Conservation (phyloP, 371 early-diverging fungal genomes). For the Mortierella sp. region DNA sequence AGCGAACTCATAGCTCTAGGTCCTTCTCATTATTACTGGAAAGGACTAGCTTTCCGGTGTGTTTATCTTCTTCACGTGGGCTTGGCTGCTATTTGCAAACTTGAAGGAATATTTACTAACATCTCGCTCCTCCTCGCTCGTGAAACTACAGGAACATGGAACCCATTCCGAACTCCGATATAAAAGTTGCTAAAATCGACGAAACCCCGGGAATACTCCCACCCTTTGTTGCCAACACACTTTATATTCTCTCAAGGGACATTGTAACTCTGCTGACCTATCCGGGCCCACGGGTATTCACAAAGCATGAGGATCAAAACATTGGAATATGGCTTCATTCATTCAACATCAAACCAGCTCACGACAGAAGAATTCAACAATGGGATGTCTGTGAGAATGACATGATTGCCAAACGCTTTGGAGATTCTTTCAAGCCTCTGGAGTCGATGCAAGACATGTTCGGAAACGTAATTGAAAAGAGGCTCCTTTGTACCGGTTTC, state of each 20-base stretch:
- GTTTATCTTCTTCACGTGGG: not conserved
- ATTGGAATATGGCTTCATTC: conserved; percentile 72
- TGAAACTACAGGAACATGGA: conserved; percentile 51
- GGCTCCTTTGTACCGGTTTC: conserved; percentile 58
- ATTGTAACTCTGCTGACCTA: conserved; percentile 60
- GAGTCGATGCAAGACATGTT: conserved; percentile 64
- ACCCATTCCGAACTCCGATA: conserved; percentile 42
- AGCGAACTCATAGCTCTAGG: conserved; percentile 59
- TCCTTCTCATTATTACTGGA: conserved; percentile 63
- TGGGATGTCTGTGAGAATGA: conserved; percentile 67
- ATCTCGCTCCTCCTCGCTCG: not conserved
- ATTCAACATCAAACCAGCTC: conserved; percentile 63
- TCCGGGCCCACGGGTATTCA: conserved; percentile 63
- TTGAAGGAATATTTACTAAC: not conserved
- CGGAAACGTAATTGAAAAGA: conserved; percentile 58
- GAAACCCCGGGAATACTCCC: conserved; percentile 67
- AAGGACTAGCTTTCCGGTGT: conserved; percentile 71
- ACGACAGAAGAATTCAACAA: conserved; percentile 70
- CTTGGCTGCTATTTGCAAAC: not conserved
- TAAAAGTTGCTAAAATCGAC: conserved; percentile 62
- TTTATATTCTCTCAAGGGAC: conserved; percentile 67
- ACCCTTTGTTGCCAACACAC: conserved; percentile 64
- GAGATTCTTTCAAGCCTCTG: conserved; percentile 26
- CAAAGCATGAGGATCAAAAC: conserved; percentile 64
- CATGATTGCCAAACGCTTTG: conserved; percentile 67